Evolutionary conservation across 345 rosid genomes (phyloP).

Genomic region (Acer campestre): DNA sequence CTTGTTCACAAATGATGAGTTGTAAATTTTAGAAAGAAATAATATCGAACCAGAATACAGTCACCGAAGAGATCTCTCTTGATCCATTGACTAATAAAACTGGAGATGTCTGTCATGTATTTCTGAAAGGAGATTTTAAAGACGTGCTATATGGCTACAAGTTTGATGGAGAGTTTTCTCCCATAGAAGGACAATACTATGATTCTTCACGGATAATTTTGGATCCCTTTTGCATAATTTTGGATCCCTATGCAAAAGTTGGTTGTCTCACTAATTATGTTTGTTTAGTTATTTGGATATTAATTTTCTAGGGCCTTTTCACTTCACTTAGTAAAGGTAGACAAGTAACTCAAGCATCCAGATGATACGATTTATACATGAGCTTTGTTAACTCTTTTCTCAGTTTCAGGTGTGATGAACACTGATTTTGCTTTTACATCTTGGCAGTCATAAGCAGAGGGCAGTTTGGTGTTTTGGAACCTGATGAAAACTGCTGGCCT

Average conservation of each 20-base stretch:
- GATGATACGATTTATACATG: neutral
- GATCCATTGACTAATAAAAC: constrained; percentile 69
- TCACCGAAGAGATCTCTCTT: constrained; percentile 72
- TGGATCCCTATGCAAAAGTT: constrained; percentile 97
- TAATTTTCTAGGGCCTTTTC: neutral
- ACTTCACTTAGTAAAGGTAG: neutral
- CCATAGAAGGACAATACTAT: constrained; percentile 67
- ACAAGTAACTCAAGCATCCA: neutral
- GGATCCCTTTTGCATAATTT: constrained; percentile 28
- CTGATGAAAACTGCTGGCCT: constrained; percentile 80
- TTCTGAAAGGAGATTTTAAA: constrained; percentile 66
- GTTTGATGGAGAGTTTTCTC: constrained; percentile 76
- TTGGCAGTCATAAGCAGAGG: constrained; percentile 89
- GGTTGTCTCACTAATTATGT: constrained; percentile 1
- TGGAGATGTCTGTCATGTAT: constrained; percentile 87
- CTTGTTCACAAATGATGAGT: too few species aligned
- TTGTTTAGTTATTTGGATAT: neutral
- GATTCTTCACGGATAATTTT: constrained; percentile 40
- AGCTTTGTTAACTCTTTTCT: too few species aligned
- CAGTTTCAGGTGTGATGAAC: too few species aligned
- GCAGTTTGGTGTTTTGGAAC: constrained; percentile 72
- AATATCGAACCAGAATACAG: constrained; percentile 45
- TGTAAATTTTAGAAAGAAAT: too few species aligned
- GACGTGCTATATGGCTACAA: constrained; percentile 79
- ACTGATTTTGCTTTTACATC: constrained; percentile 18